Conservation (phyloP, 2,329 filamentous ascomycete species). For the Pyricularia grisea region DNA sequence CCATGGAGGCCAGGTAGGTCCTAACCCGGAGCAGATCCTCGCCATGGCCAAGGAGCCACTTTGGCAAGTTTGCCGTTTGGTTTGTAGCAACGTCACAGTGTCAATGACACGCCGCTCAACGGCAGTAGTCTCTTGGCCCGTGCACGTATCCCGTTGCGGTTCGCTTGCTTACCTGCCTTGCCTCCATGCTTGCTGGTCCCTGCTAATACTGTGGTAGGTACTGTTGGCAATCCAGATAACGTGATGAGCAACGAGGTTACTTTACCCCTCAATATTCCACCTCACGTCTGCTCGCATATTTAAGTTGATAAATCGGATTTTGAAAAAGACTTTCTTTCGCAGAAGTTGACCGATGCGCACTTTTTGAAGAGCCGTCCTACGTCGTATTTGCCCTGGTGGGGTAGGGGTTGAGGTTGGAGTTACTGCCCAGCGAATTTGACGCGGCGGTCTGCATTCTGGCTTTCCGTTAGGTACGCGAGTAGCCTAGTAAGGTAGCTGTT, state of each 20-base stretch:
- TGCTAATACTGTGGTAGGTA: neutral
- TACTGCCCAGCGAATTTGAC: neutral
- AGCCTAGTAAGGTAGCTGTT: neutral
- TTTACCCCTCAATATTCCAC: neutral
- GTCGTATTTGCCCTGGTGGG: neutral
- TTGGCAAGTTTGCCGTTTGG: neutral
- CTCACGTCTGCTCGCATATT: neutral
- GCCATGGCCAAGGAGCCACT: neutral
- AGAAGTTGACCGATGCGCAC: neutral
- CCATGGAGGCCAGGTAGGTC: neutral
- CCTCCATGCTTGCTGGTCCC: neutral
- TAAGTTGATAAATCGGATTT: neutral
- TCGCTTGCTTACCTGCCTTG: neutral
- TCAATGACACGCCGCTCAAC: neutral
- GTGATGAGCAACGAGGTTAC: neutral
- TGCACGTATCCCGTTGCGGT: neutral
- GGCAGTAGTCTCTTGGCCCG: neutral
- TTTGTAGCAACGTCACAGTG: neutral
- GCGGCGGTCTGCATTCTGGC: neutral
- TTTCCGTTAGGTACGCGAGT: neutral
- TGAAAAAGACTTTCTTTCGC: neutral
- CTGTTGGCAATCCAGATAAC: neutral
- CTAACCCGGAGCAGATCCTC: neutral
- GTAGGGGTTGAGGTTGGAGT: neutral
- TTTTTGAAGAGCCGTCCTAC: neutral